phyloP scores from a whole-genome alignment of 352 stramenopile genomes.

The Phytopythium helicoides region DNA sequence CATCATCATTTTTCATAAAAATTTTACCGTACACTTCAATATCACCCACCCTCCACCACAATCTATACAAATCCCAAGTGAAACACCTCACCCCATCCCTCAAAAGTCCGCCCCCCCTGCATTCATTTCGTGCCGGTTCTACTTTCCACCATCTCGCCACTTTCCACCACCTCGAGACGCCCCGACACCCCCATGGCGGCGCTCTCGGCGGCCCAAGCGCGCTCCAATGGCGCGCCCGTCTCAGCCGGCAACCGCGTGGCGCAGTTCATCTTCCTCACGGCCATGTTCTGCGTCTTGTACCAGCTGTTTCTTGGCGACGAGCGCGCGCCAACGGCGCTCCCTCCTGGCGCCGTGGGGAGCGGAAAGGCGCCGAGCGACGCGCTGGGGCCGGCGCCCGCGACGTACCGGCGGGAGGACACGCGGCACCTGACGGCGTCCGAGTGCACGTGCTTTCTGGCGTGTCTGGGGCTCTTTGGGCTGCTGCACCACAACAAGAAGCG shows the following conservation, averaged over 20 bases:
- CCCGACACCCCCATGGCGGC: too few species aligned
- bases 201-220: too few species aligned
- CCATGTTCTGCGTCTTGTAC: conserved; percentile 52
- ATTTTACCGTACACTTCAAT: too few species aligned
- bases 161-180: too few species aligned
- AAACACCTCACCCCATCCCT: too few species aligned
- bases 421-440: conserved; percentile 48
- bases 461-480: conserved; percentile 56
- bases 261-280: conserved; percentile 58
- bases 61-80: too few species aligned
- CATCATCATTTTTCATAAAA: too few species aligned
- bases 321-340: neutral
- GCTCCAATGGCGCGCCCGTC: too few species aligned
- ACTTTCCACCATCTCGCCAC: too few species aligned
- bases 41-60: too few species aligned
- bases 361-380: neutral
- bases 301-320: conserved; percentile 22
- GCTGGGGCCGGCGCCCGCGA: neutral
- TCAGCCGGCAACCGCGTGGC: conserved; percentile 51
- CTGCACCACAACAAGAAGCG: conserved; percentile 46
- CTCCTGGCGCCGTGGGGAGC: neutral
- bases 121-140: too few species aligned
- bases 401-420: conserved; percentile 28
- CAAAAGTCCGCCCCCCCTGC: too few species aligned
- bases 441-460: conserved; percentile 58